Conservation (phyloP, 2,329 filamentous ascomycete genomes). For the Penicillium sp. region DNA sequence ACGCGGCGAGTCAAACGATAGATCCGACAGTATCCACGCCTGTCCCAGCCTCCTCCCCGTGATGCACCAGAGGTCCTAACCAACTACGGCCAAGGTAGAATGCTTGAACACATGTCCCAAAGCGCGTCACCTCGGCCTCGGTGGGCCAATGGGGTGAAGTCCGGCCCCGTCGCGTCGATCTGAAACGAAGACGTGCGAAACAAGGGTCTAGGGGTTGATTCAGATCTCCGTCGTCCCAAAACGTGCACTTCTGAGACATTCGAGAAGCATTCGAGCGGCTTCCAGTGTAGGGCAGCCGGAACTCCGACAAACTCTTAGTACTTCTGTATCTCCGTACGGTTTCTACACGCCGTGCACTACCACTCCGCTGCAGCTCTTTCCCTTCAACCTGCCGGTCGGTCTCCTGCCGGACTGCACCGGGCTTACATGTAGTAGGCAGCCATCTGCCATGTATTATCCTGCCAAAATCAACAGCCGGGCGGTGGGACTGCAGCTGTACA, state of each 20-base stretch:
- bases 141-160: slow-evolving; percentile 6
- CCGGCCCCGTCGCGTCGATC: slow-evolving; percentile 9
- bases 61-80: neutral
- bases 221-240: slow-evolving; percentile 12
- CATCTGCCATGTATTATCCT: slow-evolving; percentile 5
- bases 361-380: neutral
- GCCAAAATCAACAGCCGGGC: slow-evolving; percentile 21
- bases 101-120: slow-evolving; percentile 1
- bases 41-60: neutral
- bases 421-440: slow-evolving; percentile 14
- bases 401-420: slow-evolving; percentile 8
- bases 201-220: slow-evolving; percentile 23
- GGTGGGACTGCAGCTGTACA: neutral
- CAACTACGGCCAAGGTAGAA: neutral
- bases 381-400: neutral
- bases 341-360: too few species aligned
- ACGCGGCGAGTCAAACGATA: slow-evolving; percentile 18
- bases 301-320: neutral
- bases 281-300: neutral
- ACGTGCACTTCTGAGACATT: neutral
- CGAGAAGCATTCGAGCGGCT: neutral
- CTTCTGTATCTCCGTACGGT: neutral
- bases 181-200: slow-evolving; percentile 8
- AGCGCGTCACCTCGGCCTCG: neutral
- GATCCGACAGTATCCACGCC: slow-evolving; percentile 12